Evolutionary conservation across 345 rosid genomes (phyloP), one percentile per base, ranked within the genome.

Genomic region (Pugionium cornutum): DNA sequence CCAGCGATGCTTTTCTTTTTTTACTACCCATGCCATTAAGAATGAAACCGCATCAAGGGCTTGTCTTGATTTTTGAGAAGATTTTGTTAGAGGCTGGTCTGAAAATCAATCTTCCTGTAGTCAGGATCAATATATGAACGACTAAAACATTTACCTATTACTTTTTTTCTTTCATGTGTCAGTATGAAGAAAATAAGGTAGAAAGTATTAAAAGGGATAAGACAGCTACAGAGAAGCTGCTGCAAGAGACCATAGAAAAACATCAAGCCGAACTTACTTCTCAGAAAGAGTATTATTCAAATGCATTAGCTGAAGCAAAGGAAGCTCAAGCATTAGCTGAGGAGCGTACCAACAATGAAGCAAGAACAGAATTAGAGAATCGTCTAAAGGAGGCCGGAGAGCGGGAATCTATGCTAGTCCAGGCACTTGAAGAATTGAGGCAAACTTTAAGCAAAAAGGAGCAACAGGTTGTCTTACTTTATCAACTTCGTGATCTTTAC

Each of bases 121-220:
- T 29, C 66, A 65, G 7, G 26, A 31, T 65, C 18, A 58, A 29
- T 66, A 59, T 59, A 7, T 66, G 51, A 58, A 35, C 25, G 41
- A 60, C 40, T 56, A 53, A 70, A 53, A 43, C 48, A 4, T 58
- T 35, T 42, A 31, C 42, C 9, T 52, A 31, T 64, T 56, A 36
- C 32, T 41, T 79, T 31, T 18, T 42, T 50, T 48, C 32, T 50
- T 37, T 65, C 26, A 51, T n/a, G 60, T 66, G 70, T 51, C 76
- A 95, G 99, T 91, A 83, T 58, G 99, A 95, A 81, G 99, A 95
- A 79, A 95, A 81, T 67, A 95, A 91, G 74, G 98, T 84, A 60
- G 97, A 91, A 77, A 87, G 95, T 76, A 82, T 89, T 48, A 91
- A 79, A 83, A 91, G 70, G 82, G 96, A 95, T 75, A 95, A 95